phyloP scores from a whole-genome alignment of 1,284 basidiomycete species.

The Cystobasidium slooffiae region DNA sequence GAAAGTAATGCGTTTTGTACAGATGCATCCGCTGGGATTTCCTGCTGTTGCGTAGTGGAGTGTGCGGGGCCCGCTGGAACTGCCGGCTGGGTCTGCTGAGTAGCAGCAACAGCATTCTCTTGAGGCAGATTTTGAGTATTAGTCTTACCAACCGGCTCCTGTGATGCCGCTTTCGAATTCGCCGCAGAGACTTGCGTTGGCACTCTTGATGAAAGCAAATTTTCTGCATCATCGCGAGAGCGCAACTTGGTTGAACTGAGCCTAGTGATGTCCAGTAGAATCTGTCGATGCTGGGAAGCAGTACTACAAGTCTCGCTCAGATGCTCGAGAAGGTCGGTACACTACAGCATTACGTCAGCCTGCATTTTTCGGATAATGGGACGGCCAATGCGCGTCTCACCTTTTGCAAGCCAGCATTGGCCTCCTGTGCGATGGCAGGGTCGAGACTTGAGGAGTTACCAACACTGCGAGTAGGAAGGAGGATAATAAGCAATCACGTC shows the following conservation, averaged over 20 bases:
- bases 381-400: not conserved
- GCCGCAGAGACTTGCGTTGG: conserved; percentile 3
- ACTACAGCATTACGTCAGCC: not conserved
- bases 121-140: too few relatives aligned
- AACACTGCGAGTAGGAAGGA: conserved; percentile 13
- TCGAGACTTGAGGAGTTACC: conserved; percentile 41
- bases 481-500: not conserved
- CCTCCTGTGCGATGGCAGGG: conserved; percentile 25
- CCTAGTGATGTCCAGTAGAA: conserved; percentile 37
- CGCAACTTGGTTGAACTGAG: conserved; percentile 39
- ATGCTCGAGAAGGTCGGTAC: conserved; percentile 40
- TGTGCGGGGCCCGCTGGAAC: too few relatives aligned
- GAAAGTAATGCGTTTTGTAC: not conserved
- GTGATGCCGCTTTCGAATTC: too few relatives aligned
- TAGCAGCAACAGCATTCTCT: too few relatives aligned
- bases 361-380: not conserved
- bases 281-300: conserved; percentile 41
- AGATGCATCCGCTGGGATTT: too few relatives aligned
- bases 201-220: conserved; percentile 38
- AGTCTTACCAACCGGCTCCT: too few relatives aligned
- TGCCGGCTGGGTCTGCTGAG: too few relatives aligned
- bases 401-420: conserved; percentile 32
- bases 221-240: conserved; percentile 40
- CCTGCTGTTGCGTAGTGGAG: too few relatives aligned
- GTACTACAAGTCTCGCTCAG: conserved; percentile 36